Evolutionary conservation across 257 asterid genomes (phyloP), one percentile per base, ranked within the genome.

Genomic region (Ilex asprella): DNA sequence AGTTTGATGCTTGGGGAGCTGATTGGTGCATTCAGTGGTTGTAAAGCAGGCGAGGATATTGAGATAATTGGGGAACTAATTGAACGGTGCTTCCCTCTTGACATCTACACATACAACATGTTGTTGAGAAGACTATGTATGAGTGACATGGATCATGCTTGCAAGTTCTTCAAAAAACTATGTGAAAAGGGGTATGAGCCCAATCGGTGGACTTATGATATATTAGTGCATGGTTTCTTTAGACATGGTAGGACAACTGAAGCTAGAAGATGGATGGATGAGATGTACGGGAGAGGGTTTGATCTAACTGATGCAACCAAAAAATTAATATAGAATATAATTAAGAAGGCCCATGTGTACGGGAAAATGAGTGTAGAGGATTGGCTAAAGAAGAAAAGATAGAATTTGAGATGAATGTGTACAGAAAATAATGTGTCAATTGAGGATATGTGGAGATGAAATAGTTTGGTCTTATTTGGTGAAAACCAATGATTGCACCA

Each of bases 161-260:
- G 78, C 50, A 62, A 64, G 30, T 75, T 71, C 76, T 73, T 89
- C 54, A 55, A 77, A 47, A 69, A 58, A 70, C 31, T 85, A 55
- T 61, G 63, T 11, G 70, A 79, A 60, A 82, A 68, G 58, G 95
- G 96, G 44, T 77, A 56, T 65, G 82, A 80, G 71, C 95, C 96
- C 66, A 87, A 92, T 75, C 61, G 72, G 73, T 85, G 95, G 95
- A 82, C 75, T 67, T 89, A 81, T 31, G 84, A 80, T 64, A 73
- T 65, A 63, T 69, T 92, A 61, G 83, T 80, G 47, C 82, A 75
- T 35, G 85, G 82, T 44, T 82, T 86, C 51, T 62, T 61, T 30
- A 84, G 74, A 84, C 68, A 44, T 46, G 94, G 97, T 43, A 76
- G 74, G 65, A 47, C 52, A 31, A 61, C 66, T 39, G 97, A 92